These are phyloP conservation scores for Sporisorium scitamineum DNA, from an alignment of 1,284 basidiomycete species.

Conservation along the genomic window DNA sequence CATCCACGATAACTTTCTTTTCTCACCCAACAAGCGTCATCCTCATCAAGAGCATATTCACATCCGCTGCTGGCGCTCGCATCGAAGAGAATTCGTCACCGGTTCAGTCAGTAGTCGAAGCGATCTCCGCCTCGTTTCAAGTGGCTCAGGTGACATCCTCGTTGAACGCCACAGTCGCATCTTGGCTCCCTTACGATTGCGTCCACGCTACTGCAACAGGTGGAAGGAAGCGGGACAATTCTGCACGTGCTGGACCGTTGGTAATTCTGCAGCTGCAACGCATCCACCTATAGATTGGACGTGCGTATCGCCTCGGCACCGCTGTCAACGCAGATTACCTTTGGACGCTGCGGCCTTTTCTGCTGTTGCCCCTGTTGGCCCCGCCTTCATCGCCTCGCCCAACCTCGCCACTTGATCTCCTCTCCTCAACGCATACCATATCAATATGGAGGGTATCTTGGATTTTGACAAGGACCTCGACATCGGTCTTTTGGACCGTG, in stretches of 20 bases:
- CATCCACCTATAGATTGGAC: neutral
- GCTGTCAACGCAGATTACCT: constrained; percentile 1
- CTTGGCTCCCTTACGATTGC: neutral
- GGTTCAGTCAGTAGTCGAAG: neutral
- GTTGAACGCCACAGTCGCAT: neutral
- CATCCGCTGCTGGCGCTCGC: neutral
- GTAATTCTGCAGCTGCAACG: constrained; percentile 1
- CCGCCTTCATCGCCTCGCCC: neutral
- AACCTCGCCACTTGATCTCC: neutral
- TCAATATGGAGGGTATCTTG: constrained; percentile 61
- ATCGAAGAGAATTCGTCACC: neutral
- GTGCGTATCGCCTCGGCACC: neutral
- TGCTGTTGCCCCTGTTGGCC: neutral
- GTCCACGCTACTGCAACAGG: neutral
- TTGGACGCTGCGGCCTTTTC: constrained; percentile 10
- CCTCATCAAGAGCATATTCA: neutral
- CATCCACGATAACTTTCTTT: neutral
- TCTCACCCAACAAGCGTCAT: neutral
- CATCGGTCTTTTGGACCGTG: constrained; percentile 65
- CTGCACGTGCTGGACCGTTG: constrained; percentile 12
- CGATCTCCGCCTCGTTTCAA: no score
- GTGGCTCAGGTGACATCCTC: neutral
- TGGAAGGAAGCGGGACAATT: neutral
- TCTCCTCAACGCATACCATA: neutral
- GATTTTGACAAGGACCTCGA: constrained; percentile 68